Evolutionary conservation across 176 grass and related monocot species (phyloP).

Genomic region (Zoysia pacifica): DNA sequence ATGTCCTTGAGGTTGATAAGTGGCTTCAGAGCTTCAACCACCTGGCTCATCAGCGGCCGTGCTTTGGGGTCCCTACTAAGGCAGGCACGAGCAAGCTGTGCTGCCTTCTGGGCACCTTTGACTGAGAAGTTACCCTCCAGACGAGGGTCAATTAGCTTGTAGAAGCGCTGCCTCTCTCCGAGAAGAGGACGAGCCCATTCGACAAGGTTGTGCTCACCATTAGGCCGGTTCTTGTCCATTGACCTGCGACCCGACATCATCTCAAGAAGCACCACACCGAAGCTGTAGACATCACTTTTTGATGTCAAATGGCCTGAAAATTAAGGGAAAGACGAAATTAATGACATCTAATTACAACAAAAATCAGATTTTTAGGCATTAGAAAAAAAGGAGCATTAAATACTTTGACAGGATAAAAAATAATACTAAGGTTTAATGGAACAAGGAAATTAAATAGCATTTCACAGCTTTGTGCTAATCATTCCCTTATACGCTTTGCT

Average conservation of each 20-base stretch:
- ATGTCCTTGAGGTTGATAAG: constrained; percentile 76
- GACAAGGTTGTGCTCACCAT: constrained; percentile 77
- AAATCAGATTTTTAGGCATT: neutral
- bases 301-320: constrained; percentile 82
- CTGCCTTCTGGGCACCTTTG: constrained; percentile 73
- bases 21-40: constrained; percentile 66
- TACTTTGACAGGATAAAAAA: too few relatives aligned
- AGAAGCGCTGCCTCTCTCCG: constrained; percentile 69
- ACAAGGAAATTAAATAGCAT: constrained; percentile 7
- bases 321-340: neutral
- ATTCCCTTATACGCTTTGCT: neutral
- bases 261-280: constrained; percentile 73
- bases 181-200: constrained; percentile 76
- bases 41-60: constrained; percentile 77
- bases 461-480: neutral
- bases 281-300: constrained; percentile 87
- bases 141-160: constrained; percentile 66
- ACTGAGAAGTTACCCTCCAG: constrained; percentile 78
- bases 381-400: neutral
- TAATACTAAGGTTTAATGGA: neutral
- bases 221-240: constrained; percentile 81
- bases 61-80: constrained; percentile 69
- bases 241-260: constrained; percentile 82
- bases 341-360: neutral
- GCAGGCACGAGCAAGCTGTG: constrained; percentile 61